Conservation (phyloP, 306 rosid genomes). For the Cicer bijugum region DNA sequence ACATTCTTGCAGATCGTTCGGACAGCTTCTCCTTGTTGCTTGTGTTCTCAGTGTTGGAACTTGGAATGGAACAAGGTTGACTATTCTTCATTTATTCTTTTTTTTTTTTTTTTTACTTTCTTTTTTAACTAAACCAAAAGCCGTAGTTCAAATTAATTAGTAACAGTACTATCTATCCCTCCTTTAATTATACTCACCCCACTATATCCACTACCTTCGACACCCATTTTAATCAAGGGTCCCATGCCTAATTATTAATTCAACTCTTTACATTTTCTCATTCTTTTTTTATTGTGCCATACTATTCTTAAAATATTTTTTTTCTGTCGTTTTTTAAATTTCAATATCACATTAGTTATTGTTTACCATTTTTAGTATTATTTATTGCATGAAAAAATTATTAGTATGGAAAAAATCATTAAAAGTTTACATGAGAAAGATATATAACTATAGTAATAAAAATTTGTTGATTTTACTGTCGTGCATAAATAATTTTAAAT, state of each 20-base stretch:
- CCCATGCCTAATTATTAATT: not conserved
- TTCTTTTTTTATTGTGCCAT: too few species aligned
- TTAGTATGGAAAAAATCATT: too few species aligned
- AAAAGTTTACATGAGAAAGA: too few species aligned
- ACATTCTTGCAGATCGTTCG: not conserved
- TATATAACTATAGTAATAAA: too few species aligned
- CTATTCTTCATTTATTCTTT: not conserved
- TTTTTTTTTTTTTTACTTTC: not conserved
- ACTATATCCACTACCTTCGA: not conserved
- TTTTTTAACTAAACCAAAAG: not conserved
- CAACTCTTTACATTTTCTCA: too few species aligned
- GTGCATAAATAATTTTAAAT: too few species aligned
- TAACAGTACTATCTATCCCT: not conserved
- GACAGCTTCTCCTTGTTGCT: not conserved
- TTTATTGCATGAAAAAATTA: too few species aligned
- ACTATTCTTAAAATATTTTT: too few species aligned
- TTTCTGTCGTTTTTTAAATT: too few species aligned
- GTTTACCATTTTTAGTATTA: too few species aligned
- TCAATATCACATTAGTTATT: too few species aligned
- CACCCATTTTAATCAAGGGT: not conserved
- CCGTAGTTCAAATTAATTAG: not conserved
- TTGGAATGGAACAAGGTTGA: conserved; percentile 18
- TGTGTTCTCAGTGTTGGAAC: conserved; percentile 4
- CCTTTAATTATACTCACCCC: not conserved
- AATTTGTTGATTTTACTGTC: too few species aligned